These are phyloP conservation scores for Capsicum baccatum DNA, from an alignment of 257 asterid genomes.

Conservation along the genomic window DNA sequence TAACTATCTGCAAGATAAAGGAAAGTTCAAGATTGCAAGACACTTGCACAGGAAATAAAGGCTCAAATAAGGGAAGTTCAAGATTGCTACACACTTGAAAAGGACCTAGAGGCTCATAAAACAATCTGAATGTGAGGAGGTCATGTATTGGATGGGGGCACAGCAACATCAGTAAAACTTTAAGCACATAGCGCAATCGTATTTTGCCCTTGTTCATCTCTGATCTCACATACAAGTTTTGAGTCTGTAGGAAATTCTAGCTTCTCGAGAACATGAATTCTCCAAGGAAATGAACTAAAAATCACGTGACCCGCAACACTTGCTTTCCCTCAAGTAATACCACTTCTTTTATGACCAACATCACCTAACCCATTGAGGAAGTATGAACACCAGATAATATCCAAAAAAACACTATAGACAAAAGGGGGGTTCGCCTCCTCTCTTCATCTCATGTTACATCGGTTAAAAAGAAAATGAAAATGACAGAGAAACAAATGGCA, in stretches of 20 bases:
- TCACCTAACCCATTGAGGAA: neutral
- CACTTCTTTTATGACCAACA: neutral
- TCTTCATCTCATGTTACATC: neutral
- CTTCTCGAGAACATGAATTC: slow-evolving; percentile 3
- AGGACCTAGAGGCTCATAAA: no score
- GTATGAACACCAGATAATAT: neutral
- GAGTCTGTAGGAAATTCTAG: neutral
- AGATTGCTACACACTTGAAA: no score
- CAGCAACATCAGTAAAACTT: neutral
- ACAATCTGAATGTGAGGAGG: neutral
- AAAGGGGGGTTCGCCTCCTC: neutral
- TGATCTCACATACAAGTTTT: neutral
- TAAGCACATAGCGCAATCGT: neutral
- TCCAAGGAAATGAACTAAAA: slow-evolving; percentile 1
- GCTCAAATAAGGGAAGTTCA: no score
- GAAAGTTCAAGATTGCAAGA: slow-evolving; percentile 8
- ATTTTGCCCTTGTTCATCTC: neutral
- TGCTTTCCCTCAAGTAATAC: neutral
- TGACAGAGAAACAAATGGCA: neutral
- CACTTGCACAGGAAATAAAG: slow-evolving; percentile 1
- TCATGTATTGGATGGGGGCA: neutral
- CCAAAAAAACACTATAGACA: neutral
- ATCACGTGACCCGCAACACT: neutral
- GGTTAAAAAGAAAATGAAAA: neutral
- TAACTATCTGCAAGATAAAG: neutral